phyloP scores from a whole-genome alignment of 2,329 filamentous ascomycete species.

The Fusarium luffae region DNA sequence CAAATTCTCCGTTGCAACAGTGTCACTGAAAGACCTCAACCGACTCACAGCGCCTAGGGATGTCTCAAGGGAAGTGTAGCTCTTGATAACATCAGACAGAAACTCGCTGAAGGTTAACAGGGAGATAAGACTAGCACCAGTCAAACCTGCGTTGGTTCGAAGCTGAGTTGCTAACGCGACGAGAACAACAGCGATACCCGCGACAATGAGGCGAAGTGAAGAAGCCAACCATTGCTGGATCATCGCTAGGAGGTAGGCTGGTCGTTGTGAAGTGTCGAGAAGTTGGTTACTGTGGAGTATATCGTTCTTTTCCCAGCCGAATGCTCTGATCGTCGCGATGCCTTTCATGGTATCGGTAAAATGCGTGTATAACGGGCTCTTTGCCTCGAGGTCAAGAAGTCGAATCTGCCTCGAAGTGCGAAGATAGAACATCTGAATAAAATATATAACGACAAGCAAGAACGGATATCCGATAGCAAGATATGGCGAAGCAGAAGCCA shows the following conservation, averaged over 20 bases:
- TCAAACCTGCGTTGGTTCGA: constrained; percentile 51
- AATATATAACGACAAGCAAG: constrained; percentile 58
- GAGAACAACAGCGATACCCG: constrained; percentile 59
- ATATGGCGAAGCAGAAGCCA: constrained; percentile 57
- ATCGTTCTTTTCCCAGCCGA: constrained; percentile 57
- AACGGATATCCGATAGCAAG: constrained; percentile 63
- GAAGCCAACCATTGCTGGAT: constrained; percentile 69
- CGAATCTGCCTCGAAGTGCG: constrained; percentile 70
- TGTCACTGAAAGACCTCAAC: constrained; percentile 41
- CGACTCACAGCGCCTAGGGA: constrained; percentile 40
- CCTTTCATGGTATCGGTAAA: constrained; percentile 68
- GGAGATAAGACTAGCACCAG: constrained; percentile 54
- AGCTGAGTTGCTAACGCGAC: constrained; percentile 60
- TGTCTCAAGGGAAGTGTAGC: constrained; percentile 41
- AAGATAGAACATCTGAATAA: constrained; percentile 68
- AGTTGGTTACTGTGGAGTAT: constrained; percentile 58
- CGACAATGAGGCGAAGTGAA: constrained; percentile 61
- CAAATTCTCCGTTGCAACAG: constrained; percentile 40
- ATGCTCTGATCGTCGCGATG: constrained; percentile 66
- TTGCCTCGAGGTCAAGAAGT: constrained; percentile 70
- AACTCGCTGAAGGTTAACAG: constrained; percentile 50
- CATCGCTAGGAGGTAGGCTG: constrained; percentile 67
- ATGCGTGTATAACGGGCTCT: constrained; percentile 61
- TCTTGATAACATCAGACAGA: constrained; percentile 32
- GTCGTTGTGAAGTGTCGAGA: constrained; percentile 65